Evolutionary conservation across 2,329 filamentous ascomycete species (phyloP).

Genomic region (Mariannaea elegans): DNA sequence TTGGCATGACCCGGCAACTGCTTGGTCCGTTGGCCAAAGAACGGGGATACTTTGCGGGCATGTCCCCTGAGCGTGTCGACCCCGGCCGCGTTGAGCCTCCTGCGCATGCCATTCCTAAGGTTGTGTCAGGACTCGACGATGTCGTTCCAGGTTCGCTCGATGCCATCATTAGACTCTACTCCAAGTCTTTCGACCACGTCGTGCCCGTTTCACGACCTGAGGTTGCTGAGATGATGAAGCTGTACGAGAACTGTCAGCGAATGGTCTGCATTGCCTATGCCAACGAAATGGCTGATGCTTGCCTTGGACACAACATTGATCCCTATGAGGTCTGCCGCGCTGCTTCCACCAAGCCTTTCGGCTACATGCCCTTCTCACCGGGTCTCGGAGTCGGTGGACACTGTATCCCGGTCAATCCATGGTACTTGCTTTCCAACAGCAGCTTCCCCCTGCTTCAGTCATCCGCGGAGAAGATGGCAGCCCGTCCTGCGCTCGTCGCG

Average conservation of each 20-base stretch:
- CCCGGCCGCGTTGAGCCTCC: slow-evolving; percentile 56
- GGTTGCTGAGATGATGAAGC: slow-evolving; percentile 66
- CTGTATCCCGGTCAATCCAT: slow-evolving; percentile 65
- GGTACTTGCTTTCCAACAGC: slow-evolving; percentile 60
- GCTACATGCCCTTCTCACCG: slow-evolving; percentile 58
- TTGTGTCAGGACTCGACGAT: slow-evolving; percentile 62
- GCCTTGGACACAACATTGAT: slow-evolving; percentile 54
- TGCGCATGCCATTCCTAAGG: slow-evolving; percentile 58
- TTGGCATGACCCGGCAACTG: slow-evolving; percentile 62
- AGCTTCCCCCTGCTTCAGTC: slow-evolving; percentile 56
- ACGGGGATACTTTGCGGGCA: slow-evolving; percentile 55
- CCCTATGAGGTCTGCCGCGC: slow-evolving; percentile 60
- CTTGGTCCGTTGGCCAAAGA: slow-evolving; percentile 55
- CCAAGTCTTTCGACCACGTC: slow-evolving; percentile 56
- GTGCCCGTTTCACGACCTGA: slow-evolving; percentile 61
- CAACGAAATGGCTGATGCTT: slow-evolving; percentile 66
- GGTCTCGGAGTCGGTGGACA: slow-evolving; percentile 63
- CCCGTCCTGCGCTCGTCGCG: slow-evolving; percentile 52
- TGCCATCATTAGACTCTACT: slow-evolving; percentile 56
- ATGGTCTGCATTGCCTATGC: slow-evolving; percentile 64
- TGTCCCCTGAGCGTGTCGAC: slow-evolving; percentile 64
- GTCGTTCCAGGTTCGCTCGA: slow-evolving; percentile 54
- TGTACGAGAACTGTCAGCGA: slow-evolving; percentile 67
- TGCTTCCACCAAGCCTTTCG: slow-evolving; percentile 62
- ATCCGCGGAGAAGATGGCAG: slow-evolving; percentile 55